Evolutionary conservation across 257 asterid species (phyloP), one percentile per base, ranked within the genome.

Genomic region (Perilla frutescens): DNA sequence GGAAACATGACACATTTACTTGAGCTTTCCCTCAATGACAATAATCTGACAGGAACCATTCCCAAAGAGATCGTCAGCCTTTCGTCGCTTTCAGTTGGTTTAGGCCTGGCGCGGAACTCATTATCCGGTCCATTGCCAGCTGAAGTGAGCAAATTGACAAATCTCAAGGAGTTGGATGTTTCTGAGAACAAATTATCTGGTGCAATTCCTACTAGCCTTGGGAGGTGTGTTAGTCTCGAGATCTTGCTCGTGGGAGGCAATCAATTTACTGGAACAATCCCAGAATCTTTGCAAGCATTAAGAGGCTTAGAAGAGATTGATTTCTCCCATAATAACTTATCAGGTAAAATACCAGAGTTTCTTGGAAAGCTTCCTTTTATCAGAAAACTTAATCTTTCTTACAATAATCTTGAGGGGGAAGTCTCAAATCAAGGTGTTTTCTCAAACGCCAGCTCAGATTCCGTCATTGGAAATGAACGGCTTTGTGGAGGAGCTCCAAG

Each of bases 151-250:
- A 39, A 39, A 39, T 14, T 61, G 67, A n/a, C 2, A 1, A 61
- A 61, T 61, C 49, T 61, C 36, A 37, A n/a, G 8, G 50, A 37
- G 34, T 14, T 61, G 34, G 67, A 37, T 39, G 15, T 62, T 62
- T 62, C 68, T 40, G 68, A 40, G 12, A 62, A 62, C 36, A 62
- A 8, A 62, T 40, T 62, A 62, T 62, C 68, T 5, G 68, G 68
- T 40, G 51, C 10, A 40, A 40, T 62, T 3, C 68, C 68, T 6
- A 62, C 7, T 62, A 15, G 68, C 12, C 68, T 62, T 39, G 11
- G 68, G 15, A 62, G 7, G 2, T 62, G 68, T 29, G 13, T 62
- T 8, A 62, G 68, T 62, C 11, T 62, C 14, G 51, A 40, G 36
- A 14, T 61, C 50, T 61, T 61, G 34, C 49, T 14, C 3, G 0